Evolutionary conservation across 2,329 filamentous ascomycete species (phyloP).

Genomic region (Juglanconis oblonga): DNA sequence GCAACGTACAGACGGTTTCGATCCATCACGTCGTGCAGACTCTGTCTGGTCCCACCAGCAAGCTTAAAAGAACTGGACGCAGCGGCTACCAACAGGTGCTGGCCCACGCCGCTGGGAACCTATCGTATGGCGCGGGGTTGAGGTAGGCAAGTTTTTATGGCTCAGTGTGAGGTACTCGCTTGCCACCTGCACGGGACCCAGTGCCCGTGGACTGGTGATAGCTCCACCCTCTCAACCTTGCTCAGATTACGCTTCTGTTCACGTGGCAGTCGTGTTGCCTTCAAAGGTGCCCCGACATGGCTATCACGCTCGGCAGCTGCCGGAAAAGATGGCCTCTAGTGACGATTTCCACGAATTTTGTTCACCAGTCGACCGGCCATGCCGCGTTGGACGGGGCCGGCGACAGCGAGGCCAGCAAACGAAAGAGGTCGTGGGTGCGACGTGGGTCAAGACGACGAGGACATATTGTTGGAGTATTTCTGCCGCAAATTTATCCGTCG

Average conservation of each 20-base stretch:
- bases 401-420: neutral
- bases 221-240: too few species aligned
- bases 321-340: too few species aligned
- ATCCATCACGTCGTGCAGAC: neutral
- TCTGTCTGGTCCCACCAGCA: too few species aligned
- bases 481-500: too few species aligned
- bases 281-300: neutral
- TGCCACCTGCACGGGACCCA: neutral
- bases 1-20: too few species aligned
- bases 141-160: neutral
- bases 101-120: neutral
- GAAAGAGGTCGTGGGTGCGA: neutral
- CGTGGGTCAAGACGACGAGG: neutral
- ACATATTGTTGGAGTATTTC: too few species aligned
- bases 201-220: too few species aligned
- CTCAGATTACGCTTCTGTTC: neutral
- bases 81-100: neutral
- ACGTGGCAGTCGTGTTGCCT: neutral
- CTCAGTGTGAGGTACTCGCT: neutral
- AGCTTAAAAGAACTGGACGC: too few species aligned
- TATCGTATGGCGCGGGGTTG: neutral
- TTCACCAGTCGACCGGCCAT: neutral
- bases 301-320: neutral
- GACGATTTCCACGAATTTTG: too few species aligned
- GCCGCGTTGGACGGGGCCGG: neutral